Base-by-base conservation (phyloP, 1,284 basidiomycete genomes). In the Naganishia albida region DNA sequence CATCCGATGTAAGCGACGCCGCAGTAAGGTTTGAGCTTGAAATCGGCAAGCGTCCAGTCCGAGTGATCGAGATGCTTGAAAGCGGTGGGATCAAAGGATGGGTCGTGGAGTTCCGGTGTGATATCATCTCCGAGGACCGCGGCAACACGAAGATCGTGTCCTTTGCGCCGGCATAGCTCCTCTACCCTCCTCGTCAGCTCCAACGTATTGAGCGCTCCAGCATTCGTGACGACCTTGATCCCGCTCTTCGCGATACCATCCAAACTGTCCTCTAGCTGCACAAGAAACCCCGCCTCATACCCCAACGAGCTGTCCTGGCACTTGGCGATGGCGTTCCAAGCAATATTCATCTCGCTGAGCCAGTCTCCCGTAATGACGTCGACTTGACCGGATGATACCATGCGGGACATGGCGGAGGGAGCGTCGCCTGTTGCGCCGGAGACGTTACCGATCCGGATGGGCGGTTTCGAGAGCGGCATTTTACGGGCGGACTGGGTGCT, bases 141-240 rank as follows among this genome's bases (percentile, higher is more conserved):
- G 18, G 51, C 43, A 1, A 62, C 52, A 20, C 63, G 49, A 4
- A n/a, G 40, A 3, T 23, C 7, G 30, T 64, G 30, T 20, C 67
- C 66, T 25, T 56, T 43, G 20, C 57, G 52, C 1, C 16, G 18
- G 12, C 69, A 67, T 7, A 70, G 25, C 18, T 40, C 34, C 20
- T 46, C 40, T 0, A 68, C 69, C n/a, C 13, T 53, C 53, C 67
- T 64, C 4, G 70, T 69, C 18, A 59, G 34, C 7, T 65, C 67
- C 15, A 40, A 26, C 20, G 70, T 68, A 60, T 71, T 71, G 15
- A 71, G 60, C 1, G 67, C 70, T 1, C 70, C 70, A 3, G 70
- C 70, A 34, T 71, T 70, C 4, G 70, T 70, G 20, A 71, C 34
- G 30, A 71, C 59, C 54, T 69, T 69, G 42, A 62, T 67, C 2